Evolutionary conservation across 1,284 basidiomycete genomes (phyloP), one percentile per base, ranked within the genome.

Genomic region (Boletus sp.): DNA sequence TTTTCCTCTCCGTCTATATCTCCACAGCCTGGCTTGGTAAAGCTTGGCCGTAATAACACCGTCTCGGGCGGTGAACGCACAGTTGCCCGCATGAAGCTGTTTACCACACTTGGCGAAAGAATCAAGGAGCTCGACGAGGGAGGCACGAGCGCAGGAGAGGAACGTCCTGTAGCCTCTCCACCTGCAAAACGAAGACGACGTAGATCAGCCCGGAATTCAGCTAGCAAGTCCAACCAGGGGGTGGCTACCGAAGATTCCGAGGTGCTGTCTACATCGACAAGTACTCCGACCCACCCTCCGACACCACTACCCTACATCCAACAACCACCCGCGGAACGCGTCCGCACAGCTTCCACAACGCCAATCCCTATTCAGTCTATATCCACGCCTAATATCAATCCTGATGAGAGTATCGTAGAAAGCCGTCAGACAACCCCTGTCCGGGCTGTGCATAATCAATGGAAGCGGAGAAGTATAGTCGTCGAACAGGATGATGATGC

Each of bases 21-120:
- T 12, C 76, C 80, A 6, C 75, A 80, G 20, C 74, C 75, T 17
- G 69, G 68, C 20, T 65, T 69, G 4, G 71, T 65, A 9, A 76
- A 75, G 53, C 69, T 89, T 19, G 72, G 69, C 49, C 75, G 88
- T 49, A 90, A 84, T 60, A 89, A 90, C 59, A 91, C 88, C 12
- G 80, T 89, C 14, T 77, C 87, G 1, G 87, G 85, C 4, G 86
- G 85, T 14, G 88, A 90, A 58, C 71, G 88, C 20, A 74, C 76
- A 36, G 84, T 79, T 30, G 88, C 82, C 8, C 75, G 88, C 34
- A 74, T 78, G 56, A 71, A 80, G 49, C 72, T 90, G 69, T 71
- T 88, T 35, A 77, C 73, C 50, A 73, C 79, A 10, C 69, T 89
- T 16, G 76, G 75, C n/a, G 77, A 78, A 45, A 73, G 87, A 54